These are phyloP conservation scores for Fulvia fulva DNA, from an alignment of 2,329 filamentous ascomycete species.

Conservation along the genomic window DNA sequence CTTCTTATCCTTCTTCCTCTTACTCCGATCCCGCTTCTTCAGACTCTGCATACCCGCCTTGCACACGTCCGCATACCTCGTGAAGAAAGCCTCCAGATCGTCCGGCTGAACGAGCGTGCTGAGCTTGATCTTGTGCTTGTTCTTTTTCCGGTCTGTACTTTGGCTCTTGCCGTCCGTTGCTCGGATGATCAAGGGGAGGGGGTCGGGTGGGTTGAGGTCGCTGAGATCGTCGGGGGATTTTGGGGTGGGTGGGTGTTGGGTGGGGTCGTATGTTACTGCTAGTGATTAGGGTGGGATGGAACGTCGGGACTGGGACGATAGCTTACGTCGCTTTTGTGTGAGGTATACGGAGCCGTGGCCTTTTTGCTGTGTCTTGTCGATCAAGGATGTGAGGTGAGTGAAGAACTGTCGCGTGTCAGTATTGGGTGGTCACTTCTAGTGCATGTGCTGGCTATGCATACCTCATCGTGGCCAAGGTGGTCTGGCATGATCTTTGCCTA, in stretches of 20 bases:
- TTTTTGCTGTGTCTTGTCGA: conserved; percentile 62
- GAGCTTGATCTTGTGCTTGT: conserved; percentile 66
- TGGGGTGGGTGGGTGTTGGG: conserved; percentile 37
- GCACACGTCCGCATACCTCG: conserved; percentile 82
- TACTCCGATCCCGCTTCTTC: conserved; percentile 91
- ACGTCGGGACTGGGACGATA: no score
- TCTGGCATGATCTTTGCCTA: conserved; percentile 40
- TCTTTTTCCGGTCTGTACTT: conserved; percentile 45
- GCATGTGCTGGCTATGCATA: no score
- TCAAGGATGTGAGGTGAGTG: conserved; percentile 61
- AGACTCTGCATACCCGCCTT: conserved; percentile 82
- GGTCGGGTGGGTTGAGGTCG: conserved; percentile 56
- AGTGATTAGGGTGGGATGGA: no score
- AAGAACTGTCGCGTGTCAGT: conserved; percentile 61
- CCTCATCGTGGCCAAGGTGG: conserved; percentile 61
- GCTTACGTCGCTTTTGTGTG: conserved; percentile 68
- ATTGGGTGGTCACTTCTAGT: no score
- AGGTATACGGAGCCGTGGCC: conserved; percentile 71
- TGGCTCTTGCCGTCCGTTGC: conserved; percentile 70
- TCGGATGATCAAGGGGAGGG: conserved; percentile 72
- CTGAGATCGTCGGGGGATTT: conserved; percentile 51
- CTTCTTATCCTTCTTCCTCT: conserved; percentile 73
- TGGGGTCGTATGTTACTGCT: conserved; percentile 41
- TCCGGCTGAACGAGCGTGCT: conserved; percentile 77
- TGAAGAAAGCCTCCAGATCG: conserved; percentile 75